Evolutionary conservation across 306 rosid genomes (phyloP).

Genomic region (Lablab purpureus): DNA sequence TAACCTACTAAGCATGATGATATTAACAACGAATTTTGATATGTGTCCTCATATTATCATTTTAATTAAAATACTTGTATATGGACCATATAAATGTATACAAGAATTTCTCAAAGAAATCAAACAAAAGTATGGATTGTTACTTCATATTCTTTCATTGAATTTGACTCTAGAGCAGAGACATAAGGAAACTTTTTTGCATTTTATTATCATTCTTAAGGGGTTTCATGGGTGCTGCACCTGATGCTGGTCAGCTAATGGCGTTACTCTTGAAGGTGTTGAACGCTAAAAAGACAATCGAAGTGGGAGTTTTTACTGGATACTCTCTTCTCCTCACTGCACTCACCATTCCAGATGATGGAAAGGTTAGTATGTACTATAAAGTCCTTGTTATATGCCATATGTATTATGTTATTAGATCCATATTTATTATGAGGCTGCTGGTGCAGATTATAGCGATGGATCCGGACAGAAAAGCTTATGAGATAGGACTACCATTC

Average conservation of each 20-base stretch:
- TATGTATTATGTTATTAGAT: neutral
- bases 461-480: slow-evolving; percentile 53
- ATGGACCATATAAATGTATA: neutral
- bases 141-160: neutral
- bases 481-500: slow-evolving; percentile 61
- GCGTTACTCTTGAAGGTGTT: slow-evolving; percentile 42
- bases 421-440: no score
- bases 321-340: slow-evolving; percentile 81
- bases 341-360: slow-evolving; percentile 62
- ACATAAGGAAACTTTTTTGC: slow-evolving; percentile 3
- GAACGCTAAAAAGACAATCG: slow-evolving; percentile 59
- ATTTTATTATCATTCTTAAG: slow-evolving; percentile 24
- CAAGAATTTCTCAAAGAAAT: neutral
- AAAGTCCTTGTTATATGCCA: neutral
- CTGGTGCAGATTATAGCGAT: slow-evolving; percentile 53
- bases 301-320: slow-evolving; percentile 71
- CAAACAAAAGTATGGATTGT: neutral
- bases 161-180: neutral
- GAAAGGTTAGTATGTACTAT: slow-evolving; percentile 48
- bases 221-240: slow-evolving; percentile 48
- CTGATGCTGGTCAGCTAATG: slow-evolving; percentile 50
- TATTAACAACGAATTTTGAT: neutral
- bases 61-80: no score
- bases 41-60: neutral
- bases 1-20: neutral